Percentiles rank a stretch among this genome's conserved stretches.
Conservation (phyloP, 768 basidiomycete species). For the Nevesoporus exiguus region DNA sequence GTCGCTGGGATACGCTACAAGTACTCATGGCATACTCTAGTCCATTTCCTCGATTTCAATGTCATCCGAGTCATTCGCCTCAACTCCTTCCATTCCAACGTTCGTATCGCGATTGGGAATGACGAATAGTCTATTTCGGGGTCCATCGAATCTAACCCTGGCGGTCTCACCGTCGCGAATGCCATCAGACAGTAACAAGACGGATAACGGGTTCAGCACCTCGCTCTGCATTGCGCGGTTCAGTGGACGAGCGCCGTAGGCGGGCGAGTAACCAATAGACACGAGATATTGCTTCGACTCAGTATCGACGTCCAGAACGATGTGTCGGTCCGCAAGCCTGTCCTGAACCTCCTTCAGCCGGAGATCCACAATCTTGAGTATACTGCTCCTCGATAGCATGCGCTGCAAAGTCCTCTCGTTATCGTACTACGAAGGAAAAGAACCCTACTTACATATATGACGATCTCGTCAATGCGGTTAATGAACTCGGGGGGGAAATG, state of each 20-base stretch:
- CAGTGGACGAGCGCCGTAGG: slow-evolving; percentile 90
- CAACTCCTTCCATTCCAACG: slow-evolving; percentile 42
- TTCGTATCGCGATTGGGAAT: slow-evolving; percentile 77
- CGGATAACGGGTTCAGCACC: slow-evolving; percentile 85
- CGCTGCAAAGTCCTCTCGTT: slow-evolving; percentile 48
- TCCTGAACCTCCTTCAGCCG: slow-evolving; percentile 83
- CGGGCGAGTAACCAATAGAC: slow-evolving; percentile 73
- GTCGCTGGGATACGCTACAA: background rate
- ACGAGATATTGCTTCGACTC: slow-evolving; percentile 73
- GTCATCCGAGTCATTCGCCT: slow-evolving; percentile 61
- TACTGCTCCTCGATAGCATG: slow-evolving; percentile 68
- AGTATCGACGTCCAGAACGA: slow-evolving; percentile 73
- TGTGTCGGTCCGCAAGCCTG: slow-evolving; percentile 75
- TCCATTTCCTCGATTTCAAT: slow-evolving; percentile 27
- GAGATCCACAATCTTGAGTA: slow-evolving; percentile 85
- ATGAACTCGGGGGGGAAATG: slow-evolving; percentile 94
- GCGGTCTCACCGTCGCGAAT: slow-evolving; percentile 81
- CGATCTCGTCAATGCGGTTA: slow-evolving; percentile 84
- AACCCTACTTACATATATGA: slow-evolving; percentile 53
- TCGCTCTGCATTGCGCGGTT: slow-evolving; percentile 91
- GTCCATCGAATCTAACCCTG: slow-evolving; percentile 73
- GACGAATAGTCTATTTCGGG: slow-evolving; percentile 72
- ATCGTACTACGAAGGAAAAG: background rate
- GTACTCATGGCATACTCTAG: background rate
- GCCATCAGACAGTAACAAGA: slow-evolving; percentile 78